Evolutionary conservation across 2,329 filamentous ascomycete genomes (phyloP).

Genomic region (Grosmannia penicillata): DNA sequence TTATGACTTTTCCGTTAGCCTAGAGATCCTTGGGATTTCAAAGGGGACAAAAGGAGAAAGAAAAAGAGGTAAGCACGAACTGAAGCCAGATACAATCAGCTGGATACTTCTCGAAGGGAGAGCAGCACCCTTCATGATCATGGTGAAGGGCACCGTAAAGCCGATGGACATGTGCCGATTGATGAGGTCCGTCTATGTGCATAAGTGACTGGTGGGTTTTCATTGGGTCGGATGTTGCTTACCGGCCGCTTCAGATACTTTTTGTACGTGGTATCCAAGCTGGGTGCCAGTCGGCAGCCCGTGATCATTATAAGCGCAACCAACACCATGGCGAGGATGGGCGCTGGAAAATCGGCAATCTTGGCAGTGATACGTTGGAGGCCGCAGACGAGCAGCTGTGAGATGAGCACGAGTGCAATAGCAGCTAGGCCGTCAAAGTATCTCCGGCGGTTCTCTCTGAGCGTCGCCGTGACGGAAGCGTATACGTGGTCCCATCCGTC

Average conservation of each 20-base stretch:
- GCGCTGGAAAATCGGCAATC: slow-evolving; percentile 26
- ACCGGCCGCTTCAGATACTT: slow-evolving; percentile 10
- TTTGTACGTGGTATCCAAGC: slow-evolving; percentile 15
- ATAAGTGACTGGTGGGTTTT: too few species aligned
- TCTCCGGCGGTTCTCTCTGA: background rate
- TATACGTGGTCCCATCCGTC: background rate
- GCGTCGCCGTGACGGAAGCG: background rate
- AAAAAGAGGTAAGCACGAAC: slow-evolving; percentile 16
- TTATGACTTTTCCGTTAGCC: slow-evolving; percentile 13
- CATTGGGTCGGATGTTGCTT: background rate
- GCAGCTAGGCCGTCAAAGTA: slow-evolving; percentile 18
- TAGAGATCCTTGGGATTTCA: background rate
- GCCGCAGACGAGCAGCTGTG: slow-evolving; percentile 31
- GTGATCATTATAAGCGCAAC: slow-evolving; percentile 21
- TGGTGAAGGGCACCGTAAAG: slow-evolving; percentile 33
- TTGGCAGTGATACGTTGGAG: slow-evolving; percentile 21
- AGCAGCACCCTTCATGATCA: slow-evolving; percentile 23
- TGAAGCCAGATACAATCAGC: slow-evolving; percentile 27
- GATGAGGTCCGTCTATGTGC: slow-evolving; percentile 29
- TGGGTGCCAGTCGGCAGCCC: slow-evolving; percentile 7
- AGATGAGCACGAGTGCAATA: slow-evolving; percentile 21
- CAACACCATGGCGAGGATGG: slow-evolving; percentile 31
- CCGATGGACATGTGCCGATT: slow-evolving; percentile 36
- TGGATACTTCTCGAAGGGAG: slow-evolving; percentile 20
- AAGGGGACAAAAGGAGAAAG: background rate